phyloP scores from a whole-genome alignment of 2,329 filamentous ascomycete genomes.

The Colletotrichum theobromicola region DNA sequence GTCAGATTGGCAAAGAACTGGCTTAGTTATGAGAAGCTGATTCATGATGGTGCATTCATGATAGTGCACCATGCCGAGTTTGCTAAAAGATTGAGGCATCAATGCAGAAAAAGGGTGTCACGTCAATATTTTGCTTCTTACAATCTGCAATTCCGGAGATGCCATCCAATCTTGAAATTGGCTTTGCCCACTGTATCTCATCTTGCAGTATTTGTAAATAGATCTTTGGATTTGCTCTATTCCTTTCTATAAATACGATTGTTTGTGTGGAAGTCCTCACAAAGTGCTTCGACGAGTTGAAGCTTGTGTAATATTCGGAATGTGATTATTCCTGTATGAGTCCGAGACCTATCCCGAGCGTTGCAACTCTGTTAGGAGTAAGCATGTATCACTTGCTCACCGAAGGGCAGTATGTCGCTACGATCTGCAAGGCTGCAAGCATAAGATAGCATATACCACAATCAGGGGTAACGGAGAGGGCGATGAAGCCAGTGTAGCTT shows the following conservation, averaged over 20 bases:
- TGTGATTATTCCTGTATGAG: too few relatives aligned
- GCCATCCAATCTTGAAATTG: too few relatives aligned
- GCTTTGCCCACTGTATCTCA: not conserved
- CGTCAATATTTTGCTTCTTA: not conserved
- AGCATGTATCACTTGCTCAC: not conserved
- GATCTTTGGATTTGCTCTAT: not conserved
- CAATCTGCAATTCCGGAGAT: not conserved
- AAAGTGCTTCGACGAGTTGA: not conserved
- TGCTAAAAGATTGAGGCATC: not conserved
- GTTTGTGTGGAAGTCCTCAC: not conserved
- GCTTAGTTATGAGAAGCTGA: not conserved
- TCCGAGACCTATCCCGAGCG: not conserved
- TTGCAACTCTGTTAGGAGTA: not conserved
- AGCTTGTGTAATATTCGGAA: too few relatives aligned
- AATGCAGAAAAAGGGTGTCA: not conserved
- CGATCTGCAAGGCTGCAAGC: not conserved
- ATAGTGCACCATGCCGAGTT: not conserved
- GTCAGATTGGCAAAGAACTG: constrained; percentile 28
- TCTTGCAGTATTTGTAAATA: not conserved
- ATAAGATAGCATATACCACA: not conserved
- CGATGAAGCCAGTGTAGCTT: not conserved
- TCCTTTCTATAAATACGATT: not conserved
- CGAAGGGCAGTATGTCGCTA: not conserved
- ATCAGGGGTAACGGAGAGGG: not conserved
- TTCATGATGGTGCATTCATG: too few relatives aligned